Evolutionary conservation across 176 grass and related monocot genomes (phyloP), one percentile per base, ranked within the genome.

Genomic region (Oryza longistaminata): DNA sequence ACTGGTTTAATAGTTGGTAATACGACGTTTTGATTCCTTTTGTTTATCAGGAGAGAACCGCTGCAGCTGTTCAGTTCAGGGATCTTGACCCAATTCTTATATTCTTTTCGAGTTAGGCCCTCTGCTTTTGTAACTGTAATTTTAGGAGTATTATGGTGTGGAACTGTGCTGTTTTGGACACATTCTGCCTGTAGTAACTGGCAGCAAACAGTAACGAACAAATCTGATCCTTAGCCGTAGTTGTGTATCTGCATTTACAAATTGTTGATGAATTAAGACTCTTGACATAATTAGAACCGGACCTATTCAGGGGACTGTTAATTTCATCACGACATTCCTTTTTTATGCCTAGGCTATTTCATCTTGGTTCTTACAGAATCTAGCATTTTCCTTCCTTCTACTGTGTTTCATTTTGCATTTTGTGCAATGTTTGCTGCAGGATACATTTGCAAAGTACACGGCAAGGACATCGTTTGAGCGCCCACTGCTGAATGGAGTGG

Each of bases 401-500:
- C 11, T 39, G 26, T 34, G 64, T 69, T 78, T 66, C 42, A 61
- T 44, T 73, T 37, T 73, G 16, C 4, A 60, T 39, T 83, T 42
- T 61, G 14, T 86, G 6, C 25, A n/a, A 69, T 55, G 58, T 49
- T 76, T 7, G 11, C 65, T 85, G 27, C 81, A 98, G 93, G 87
- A 89, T n/a, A 98, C 91, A 25, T 98, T 98, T 84, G 96, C 93
- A 1, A 87, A 75, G 17, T 94, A 98, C 33, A 93, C 96, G 1
- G 91, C 85, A 43, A 95, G 87, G 70, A 98, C 96, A 52, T 79
- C 93, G 7, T 98, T 98, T 33, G 96, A 98, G 82, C 87, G 93
- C 22, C 93, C 93, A 1, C 70, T 98, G 82, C 73, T 98, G 31
- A 98, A 98, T 88, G 96, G 96, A 11, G 93, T 98, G 15, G 96